Evolutionary conservation across 305 asterid genomes (phyloP), one percentile per base, ranked within the genome.

Genomic region (Fraxinus xanthoxyloides): DNA sequence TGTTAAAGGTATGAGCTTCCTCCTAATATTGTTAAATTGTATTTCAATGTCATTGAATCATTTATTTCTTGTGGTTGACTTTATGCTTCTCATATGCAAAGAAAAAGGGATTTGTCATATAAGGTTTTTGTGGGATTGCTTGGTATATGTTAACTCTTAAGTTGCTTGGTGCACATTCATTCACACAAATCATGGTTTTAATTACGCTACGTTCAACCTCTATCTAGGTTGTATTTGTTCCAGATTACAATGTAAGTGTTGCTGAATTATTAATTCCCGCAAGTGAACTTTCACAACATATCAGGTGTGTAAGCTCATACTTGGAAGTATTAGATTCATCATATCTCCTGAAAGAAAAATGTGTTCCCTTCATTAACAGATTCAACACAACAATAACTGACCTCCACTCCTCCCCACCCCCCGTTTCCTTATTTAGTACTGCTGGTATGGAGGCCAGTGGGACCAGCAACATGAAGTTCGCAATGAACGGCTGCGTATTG

Each of bases 381-480:
- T 35, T 17, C 21, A 69, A 69, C 3, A 69, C 4, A 30, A 26
- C 19, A 36, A 9, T 43, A 35, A 79, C 69, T 82, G 48, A 48
- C 72, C 51, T 43, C 46, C 46, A 38, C 32, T 82, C 63, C 77
- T 77, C 32, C 65, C 43, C 83, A 69, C 69, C 72, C n/a, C 38
- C 72, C 36, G 4, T 77, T 72, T 56, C 81, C 72, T 72, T 80
- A 19, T 72, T 17, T 72, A 92, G 98, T 87, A 95, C 97, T 85
- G 98, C 98, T 83, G 98, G 98, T 76, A 95, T 95, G 98, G 98
- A 95, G 84, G 98, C 98, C 72, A 95, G 98, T 85, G 98, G 98
- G 86, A 93, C 98, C 72, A 95, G 98, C 91, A 95, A 95, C 92
- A 95, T 93, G 98, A 95, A 95, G 88, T 95, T 95, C 72, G 87